Conservation (phyloP, 345 rosid species). For the Eucalyptus polyanthemos region DNA sequence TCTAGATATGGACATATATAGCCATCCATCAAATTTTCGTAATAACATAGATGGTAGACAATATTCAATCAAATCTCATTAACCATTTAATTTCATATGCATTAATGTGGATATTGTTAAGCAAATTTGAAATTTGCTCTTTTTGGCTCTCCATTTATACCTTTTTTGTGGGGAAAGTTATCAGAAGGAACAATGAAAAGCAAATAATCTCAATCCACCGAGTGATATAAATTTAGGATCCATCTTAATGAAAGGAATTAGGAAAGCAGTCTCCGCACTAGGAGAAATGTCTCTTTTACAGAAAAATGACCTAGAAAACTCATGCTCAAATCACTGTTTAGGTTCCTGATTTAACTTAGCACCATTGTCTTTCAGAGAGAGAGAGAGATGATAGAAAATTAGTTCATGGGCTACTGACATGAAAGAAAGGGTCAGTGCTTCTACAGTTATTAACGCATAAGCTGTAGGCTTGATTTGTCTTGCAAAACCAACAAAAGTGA, state of each 20-base stretch:
- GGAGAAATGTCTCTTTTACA: conserved; percentile 36
- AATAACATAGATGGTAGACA: neutral
- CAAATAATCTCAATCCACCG: neutral
- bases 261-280: conserved; percentile 20
- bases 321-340: neutral
- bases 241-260: conserved; percentile 3
- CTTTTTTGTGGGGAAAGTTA: neutral
- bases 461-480: conserved; percentile 28
- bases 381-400: neutral
- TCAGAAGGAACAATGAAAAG: neutral
- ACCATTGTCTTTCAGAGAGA: conserved; percentile 3
- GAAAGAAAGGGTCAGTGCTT: conserved; percentile 18
- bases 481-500: conserved; percentile 75
- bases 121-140: neutral
- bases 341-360: conserved; percentile 29
- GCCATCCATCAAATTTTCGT: neutral
- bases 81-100: neutral
- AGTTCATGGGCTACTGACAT: conserved; percentile 11
- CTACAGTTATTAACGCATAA: conserved; percentile 1
- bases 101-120: neutral
- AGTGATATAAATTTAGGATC: neutral
- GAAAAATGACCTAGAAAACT: neutral
- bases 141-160: neutral
- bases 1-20: neutral
- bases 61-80: neutral